Evolutionary conservation across 2,329 filamentous ascomycete genomes (phyloP), one percentile per base, ranked within the genome.

Genomic region (Diaporthe australafricana): DNA sequence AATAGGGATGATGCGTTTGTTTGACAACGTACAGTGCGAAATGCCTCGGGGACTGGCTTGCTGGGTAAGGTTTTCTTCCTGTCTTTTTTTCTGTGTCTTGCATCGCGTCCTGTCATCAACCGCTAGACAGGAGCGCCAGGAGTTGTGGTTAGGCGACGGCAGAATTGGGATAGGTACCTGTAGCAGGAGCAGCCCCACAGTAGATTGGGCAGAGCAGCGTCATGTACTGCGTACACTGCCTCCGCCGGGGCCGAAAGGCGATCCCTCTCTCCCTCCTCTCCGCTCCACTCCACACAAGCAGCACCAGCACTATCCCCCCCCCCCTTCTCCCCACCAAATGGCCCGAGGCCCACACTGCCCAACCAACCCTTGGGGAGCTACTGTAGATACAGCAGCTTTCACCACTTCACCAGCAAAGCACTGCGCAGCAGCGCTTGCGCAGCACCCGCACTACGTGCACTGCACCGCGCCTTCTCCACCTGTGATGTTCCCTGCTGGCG

Each of bases 221-320:
- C 42, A 63, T 63, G 60, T 63, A 63, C 60, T 63, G 42, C 60
- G n/a, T 63, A 63, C 57, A 63, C 60, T 48, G 60, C 60, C 60
- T 63, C 60, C 60, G 60, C 30, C 27, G 42, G 60, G 60, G 60
- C 60, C 60, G 20, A 30, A 12, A 14, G 42, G 60, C 42, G 60
- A 63, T 25, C 60, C 60, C 42, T 38, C 60, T 27, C 16, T 48
- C 20, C 48, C 35, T 48, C 57, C 42, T 47, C 57, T 47, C 57
- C 57, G 57, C 57, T 62, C 57, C 57, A 48, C 57, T 17, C 20
- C 42, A 42, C 35, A 17, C 38, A 40, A 16, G 14, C 38, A 40
- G 6, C 38, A 11, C 38, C 38, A 40, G 14, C 3, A 11, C 9
- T 3, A 40, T 3, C 38, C 5, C 5, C 38, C 38, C 22, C 38